Conservation (phyloP, 2,329 filamentous ascomycete species). For the Thelonectria olida region DNA sequence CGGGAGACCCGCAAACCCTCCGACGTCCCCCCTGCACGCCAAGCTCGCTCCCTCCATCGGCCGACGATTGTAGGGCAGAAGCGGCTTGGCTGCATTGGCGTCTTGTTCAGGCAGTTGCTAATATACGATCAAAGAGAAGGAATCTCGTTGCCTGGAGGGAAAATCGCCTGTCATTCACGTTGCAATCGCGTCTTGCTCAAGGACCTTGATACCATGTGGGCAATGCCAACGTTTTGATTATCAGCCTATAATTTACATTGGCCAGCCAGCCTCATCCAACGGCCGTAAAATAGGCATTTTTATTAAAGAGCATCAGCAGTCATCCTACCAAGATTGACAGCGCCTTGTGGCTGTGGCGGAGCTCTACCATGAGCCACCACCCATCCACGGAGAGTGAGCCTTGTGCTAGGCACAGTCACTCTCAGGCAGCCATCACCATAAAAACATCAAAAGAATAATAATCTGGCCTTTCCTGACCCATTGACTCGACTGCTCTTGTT, state of each 20-base stretch:
- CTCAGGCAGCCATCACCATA: conserved; percentile 7
- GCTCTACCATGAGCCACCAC: not conserved
- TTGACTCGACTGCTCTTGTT: not conserved
- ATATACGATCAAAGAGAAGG: no score
- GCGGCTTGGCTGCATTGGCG: not conserved
- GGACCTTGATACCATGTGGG: no score
- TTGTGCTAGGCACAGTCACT: not conserved
- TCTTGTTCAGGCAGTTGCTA: conserved; percentile 6
- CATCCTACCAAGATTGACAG: not conserved
- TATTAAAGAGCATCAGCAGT: no score
- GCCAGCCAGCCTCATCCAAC: no score
- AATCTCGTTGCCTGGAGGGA: not conserved
- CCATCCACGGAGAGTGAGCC: conserved; percentile 6
- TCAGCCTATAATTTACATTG: no score
- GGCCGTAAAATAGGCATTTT: no score
- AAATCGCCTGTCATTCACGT: not conserved
- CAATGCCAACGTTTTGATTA: no score
- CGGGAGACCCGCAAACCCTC: not conserved
- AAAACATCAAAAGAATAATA: not conserved
- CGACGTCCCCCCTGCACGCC: not conserved
- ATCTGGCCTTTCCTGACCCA: not conserved
- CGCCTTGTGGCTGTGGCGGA: conserved; percentile 6
- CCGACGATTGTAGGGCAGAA: no score
- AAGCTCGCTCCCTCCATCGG: no score
- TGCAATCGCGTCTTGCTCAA: no score